These are phyloP conservation scores for Heterotrichella gracilis DNA, from an alignment of 352 stramenopile species.

Conservation along the genomic window DNA sequence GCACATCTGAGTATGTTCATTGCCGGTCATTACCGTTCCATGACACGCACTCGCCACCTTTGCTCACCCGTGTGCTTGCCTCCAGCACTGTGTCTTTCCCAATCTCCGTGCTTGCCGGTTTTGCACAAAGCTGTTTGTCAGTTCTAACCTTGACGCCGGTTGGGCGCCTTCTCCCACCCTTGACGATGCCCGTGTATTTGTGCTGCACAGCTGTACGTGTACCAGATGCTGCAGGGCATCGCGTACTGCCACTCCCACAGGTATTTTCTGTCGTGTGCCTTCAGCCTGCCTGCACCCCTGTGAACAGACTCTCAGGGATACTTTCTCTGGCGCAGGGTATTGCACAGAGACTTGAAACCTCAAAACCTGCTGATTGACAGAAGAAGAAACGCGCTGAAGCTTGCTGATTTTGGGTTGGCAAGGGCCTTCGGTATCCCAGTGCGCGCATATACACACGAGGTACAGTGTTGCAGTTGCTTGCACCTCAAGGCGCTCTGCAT, in stretches of 20 bases:
- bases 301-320: too few species aligned
- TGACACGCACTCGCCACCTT: too few species aligned
- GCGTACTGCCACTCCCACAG: constrained; percentile 92
- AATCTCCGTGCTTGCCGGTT: too few species aligned
- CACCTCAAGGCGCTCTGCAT: constrained; percentile 28
- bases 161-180: too few species aligned
- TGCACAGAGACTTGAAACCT: constrained; percentile 61
- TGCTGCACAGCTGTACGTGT: constrained; percentile 92
- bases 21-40: too few species aligned
- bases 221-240: constrained; percentile 87
- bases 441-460: constrained; percentile 28
- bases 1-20: too few species aligned
- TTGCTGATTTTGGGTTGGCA: constrained; percentile 97
- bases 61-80: too few species aligned
- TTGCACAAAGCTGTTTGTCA: too few species aligned
- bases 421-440: constrained; percentile 85
- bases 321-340: constrained; percentile 17
- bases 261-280: constrained; percentile 44
- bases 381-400: constrained; percentile 65
- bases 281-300: too few species aligned
- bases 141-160: too few species aligned
- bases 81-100: too few species aligned
- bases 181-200: too few species aligned
- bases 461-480: constrained; percentile 46
- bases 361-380: constrained; percentile 92